Conservation (phyloP, 2,329 filamentous ascomycete species). For the Gyromitra esculenta region DNA sequence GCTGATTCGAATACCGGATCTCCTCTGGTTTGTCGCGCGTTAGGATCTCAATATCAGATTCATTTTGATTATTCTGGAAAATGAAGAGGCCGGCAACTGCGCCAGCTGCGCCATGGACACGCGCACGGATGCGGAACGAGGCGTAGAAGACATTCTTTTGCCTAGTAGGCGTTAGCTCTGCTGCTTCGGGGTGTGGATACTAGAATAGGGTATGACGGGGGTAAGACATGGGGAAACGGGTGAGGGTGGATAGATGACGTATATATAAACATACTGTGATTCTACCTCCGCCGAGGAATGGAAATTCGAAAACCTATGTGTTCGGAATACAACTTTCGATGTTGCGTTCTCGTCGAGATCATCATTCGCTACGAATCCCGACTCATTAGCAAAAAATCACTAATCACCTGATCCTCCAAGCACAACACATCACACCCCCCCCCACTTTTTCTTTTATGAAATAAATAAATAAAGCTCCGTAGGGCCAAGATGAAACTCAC, state of each 20-base stretch:
- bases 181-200: neutral
- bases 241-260: neutral
- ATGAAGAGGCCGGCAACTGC: constrained; percentile 68
- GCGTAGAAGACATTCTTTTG: constrained; percentile 53
- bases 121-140: constrained; percentile 66
- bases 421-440: neutral
- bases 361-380: constrained; percentile 7
- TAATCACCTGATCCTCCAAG: constrained; percentile 1
- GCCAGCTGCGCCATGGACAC: constrained; percentile 64
- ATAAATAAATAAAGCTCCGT: neutral
- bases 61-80: constrained; percentile 62
- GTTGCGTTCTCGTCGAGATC: constrained; percentile 43
- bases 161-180: constrained; percentile 15
- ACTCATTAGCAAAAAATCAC: neutral
- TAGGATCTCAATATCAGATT: constrained; percentile 67
- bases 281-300: constrained; percentile 50
- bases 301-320: constrained; percentile 42
- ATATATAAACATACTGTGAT: constrained; percentile 30
- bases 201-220: neutral
- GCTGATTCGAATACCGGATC: constrained; percentile 71
- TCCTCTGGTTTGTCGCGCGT: constrained; percentile 63
- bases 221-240: neutral
- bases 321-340: constrained; percentile 50
- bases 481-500: constrained; percentile 20
- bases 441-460: neutral